These are phyloP conservation scores for Nidularia pulvinata DNA, from an alignment of 768 basidiomycete species.

Conservation along the genomic window DNA sequence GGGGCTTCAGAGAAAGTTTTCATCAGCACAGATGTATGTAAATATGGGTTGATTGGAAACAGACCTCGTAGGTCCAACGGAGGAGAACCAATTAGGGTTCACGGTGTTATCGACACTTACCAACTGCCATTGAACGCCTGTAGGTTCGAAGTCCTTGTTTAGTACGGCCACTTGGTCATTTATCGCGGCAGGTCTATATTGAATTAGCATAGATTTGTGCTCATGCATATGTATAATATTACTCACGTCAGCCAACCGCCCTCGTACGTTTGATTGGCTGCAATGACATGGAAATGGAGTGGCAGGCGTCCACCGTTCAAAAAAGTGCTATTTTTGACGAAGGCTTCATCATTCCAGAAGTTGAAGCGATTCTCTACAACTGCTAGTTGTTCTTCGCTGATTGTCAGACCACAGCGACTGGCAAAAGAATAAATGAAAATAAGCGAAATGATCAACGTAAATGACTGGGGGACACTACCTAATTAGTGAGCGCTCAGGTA, in stretches of 20 bases:
- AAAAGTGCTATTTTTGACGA: neutral
- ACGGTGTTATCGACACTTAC: neutral
- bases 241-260: conserved; percentile 25
- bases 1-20: neutral
- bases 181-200: conserved; percentile 1
- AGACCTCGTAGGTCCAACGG: neutral
- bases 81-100: neutral
- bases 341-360: too few relatives aligned
- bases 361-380: neutral
- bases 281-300: conserved; percentile 12
- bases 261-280: conserved; percentile 4
- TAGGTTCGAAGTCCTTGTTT: neutral
- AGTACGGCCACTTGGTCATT: conserved; percentile 6
- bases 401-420: neutral
- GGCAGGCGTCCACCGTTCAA: conserved; percentile 1
- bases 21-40: neutral
- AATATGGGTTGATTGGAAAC: too few relatives aligned
- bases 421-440: too few relatives aligned
- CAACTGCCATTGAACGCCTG: neutral
- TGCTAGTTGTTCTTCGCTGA: neutral
- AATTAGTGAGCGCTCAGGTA: too few relatives aligned
- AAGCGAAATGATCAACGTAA: too few relatives aligned
- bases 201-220: neutral
- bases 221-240: neutral
- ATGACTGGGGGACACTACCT: too few relatives aligned